Conservation (phyloP, 2,329 filamentous ascomycete species). For the Torrubiella hemipterigena region DNA sequence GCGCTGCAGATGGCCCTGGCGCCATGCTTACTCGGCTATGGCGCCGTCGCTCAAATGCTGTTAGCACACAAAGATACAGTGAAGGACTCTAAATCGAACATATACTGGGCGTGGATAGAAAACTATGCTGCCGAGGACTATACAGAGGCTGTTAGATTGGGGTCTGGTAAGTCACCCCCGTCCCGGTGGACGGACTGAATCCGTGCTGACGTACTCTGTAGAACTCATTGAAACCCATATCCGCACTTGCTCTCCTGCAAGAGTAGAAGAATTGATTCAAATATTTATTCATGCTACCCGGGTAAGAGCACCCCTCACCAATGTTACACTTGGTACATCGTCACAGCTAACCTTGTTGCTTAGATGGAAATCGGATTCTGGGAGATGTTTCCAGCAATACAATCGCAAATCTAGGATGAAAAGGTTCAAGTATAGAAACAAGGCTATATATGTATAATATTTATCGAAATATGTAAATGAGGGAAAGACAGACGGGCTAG, state of each 20-base stretch:
- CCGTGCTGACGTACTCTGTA: conserved; percentile 16
- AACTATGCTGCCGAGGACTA: conserved; percentile 82
- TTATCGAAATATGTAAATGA: neutral
- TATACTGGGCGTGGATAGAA: conserved; percentile 84
- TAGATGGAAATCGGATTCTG: conserved; percentile 44
- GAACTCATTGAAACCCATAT: conserved; percentile 68
- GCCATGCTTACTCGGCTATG: conserved; percentile 85
- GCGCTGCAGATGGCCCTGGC: conserved; percentile 75
- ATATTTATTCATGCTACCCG: conserved; percentile 85
- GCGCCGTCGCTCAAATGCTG: conserved; percentile 62
- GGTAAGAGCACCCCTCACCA: too few species aligned
- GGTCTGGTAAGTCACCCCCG: conserved; percentile 43
- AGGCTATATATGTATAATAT: conserved; percentile 1
- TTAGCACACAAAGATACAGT: conserved; percentile 48
- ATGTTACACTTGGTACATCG: conserved; percentile 14
- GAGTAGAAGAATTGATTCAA: conserved; percentile 70
- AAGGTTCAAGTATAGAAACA: neutral
- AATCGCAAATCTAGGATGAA: conserved; percentile 4
- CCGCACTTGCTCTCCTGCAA: conserved; percentile 55
- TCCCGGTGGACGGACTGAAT: neutral
- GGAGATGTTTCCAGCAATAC: conserved; percentile 36
- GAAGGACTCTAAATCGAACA: conserved; percentile 53
- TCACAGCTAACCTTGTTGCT: neutral
- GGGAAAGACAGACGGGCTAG: neutral
- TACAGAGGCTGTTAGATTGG: conserved; percentile 54